phyloP scores from a whole-genome alignment of 2,329 filamentous ascomycete species.

The Aspergillus fructus region DNA sequence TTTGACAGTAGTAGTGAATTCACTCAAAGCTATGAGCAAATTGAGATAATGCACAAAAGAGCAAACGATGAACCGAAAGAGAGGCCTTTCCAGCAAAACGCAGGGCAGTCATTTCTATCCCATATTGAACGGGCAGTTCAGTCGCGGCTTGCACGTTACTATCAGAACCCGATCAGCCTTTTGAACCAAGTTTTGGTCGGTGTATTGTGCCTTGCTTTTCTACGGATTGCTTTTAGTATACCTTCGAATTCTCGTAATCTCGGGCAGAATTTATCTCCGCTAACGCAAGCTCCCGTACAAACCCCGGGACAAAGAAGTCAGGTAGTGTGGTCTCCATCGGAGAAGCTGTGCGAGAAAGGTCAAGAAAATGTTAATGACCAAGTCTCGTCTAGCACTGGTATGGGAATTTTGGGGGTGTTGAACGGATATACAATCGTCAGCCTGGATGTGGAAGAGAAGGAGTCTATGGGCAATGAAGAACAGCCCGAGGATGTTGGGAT shows the following conservation, averaged over 20 bases:
- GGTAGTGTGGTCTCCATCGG: neutral
- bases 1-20: neutral
- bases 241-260: neutral
- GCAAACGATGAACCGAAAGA: neutral
- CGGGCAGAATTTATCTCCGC: neutral
- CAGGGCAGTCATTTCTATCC: neutral
- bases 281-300: neutral
- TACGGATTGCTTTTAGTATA: neutral
- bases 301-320: neutral
- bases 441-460: neutral
- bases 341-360: neutral
- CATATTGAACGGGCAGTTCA: neutral
- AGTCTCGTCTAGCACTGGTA: neutral
- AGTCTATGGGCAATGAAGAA: neutral
- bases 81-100: neutral
- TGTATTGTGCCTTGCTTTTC: neutral
- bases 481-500: neutral
- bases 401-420: neutral
- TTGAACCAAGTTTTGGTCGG: neutral
- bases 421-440: neutral
- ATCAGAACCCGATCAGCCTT: neutral
- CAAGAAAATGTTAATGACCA: neutral
- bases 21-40: neutral
- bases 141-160: neutral
- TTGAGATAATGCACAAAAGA: neutral